Evolutionary conservation across 306 rosid genomes (phyloP), one percentile per base, ranked within the genome.

Genomic region (Cucurbita ficifolia): DNA sequence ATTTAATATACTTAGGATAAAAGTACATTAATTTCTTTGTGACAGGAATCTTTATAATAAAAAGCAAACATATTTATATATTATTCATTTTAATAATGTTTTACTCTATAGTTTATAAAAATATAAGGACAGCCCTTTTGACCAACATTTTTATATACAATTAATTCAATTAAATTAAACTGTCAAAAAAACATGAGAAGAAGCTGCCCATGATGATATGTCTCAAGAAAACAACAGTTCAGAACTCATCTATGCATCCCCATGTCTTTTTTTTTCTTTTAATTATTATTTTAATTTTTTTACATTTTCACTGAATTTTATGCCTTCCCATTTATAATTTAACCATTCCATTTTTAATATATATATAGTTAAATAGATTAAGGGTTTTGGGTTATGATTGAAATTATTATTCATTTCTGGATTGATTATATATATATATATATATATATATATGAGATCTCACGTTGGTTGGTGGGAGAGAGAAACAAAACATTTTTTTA

Each of bases 191-290:
- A 75, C 38, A 80, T 57, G 52, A 10, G 52, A 78, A 36, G 85
- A 81, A 84, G 80, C 88, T 84, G 81, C 84, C 90, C 95, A 84
- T 86, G 69, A 78, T 84, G 79, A 65, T 53, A 77, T 88, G 95
- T 86, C 83, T 39, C 73, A 83, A 75, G 76, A 75, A 81, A 75
- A 54, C 35, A 70, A 48, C 78, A 79, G 40, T 65, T 72, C 46
- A 82, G 68, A 36, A 56, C 7, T 61, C 7, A 61, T 61, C 46
- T 61, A 35, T 61, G 68, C 68, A 61, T 36, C 13, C 68, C 64
- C 68, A 61, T 61, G 68, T 60, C 68, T 16, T 36, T 36, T 14
- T 61, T 18, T 60, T 60, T 33, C 2, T 13, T 29, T 12, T 45
- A 0, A 0, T 45, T 45, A 10, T 3, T 0, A 2, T 11, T 6